Conservation (phyloP, 164 flowering plant species). For the Aristolochia fimbriata region DNA sequence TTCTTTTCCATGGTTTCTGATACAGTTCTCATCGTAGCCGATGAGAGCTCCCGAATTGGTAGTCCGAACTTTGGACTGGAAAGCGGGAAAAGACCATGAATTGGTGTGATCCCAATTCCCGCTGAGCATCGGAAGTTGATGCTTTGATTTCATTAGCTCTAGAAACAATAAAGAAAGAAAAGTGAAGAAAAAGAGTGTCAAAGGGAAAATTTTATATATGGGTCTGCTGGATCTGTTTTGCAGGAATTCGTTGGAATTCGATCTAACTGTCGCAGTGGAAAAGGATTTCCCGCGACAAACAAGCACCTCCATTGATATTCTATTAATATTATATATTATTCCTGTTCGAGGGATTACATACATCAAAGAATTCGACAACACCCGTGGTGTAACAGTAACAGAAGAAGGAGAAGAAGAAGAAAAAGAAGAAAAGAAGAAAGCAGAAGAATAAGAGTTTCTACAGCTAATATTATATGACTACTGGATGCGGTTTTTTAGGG, state of each 20-base stretch:
- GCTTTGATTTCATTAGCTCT: no score
- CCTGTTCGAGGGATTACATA: conserved; percentile 6
- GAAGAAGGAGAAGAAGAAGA: background rate
- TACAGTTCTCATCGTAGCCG: background rate
- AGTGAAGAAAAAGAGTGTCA: background rate
- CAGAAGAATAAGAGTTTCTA: conserved; percentile 7
- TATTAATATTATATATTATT: conserved; percentile 10
- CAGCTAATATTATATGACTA: conserved; percentile 18
- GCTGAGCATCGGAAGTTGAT: no score
- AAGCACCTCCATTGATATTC: no score
- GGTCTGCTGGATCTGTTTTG: no score
- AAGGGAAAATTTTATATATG: no score
- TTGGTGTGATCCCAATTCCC: no score
- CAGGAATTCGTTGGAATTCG: no score
- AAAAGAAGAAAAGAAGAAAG: background rate
- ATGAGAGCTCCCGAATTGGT: no score
- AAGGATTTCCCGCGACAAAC: background rate
- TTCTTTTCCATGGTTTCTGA: background rate
- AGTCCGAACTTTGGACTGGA: no score
- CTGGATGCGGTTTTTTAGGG: conserved; percentile 67
- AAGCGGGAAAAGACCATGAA: no score
- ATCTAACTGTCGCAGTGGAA: no score
- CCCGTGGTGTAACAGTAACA: conserved; percentile 1
- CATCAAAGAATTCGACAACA: background rate
- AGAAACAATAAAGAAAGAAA: no score